Percentiles rank a stretch among this genome's conserved stretches.
Evolutionary conservation across 805 yeast genomes (phyloP).

Genomic region (Grigorovia yakushimaensis): DNA sequence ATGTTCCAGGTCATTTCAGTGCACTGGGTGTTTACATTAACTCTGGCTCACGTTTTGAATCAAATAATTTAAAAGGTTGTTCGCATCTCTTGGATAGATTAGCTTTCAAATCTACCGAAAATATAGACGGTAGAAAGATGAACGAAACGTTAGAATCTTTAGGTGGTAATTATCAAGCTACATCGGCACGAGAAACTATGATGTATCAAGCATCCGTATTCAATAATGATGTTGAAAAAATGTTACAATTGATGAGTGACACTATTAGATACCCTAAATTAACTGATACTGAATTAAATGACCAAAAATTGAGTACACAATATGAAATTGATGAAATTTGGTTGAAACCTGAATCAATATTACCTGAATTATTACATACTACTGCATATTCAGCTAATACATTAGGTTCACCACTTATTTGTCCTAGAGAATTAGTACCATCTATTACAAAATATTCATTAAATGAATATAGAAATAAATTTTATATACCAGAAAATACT

Average conservation of each 20-base stretch:
- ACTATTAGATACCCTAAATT: slow-evolving; percentile 67
- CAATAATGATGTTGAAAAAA: slow-evolving; percentile 69
- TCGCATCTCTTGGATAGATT: slow-evolving; percentile 79
- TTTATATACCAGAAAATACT: slow-evolving; percentile 69
- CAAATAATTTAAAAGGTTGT: slow-evolving; percentile 50
- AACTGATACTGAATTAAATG: slow-evolving; percentile 59
- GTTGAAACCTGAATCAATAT: slow-evolving; percentile 70
- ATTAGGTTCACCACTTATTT: slow-evolving; percentile 76
- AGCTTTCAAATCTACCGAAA: slow-evolving; percentile 66
- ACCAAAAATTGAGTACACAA: slow-evolving; percentile 60
- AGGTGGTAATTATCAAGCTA: slow-evolving; percentile 92
- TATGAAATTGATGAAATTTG: slow-evolving; percentile 79
- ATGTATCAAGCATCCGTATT: slow-evolving; percentile 93
- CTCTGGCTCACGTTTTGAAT: slow-evolving; percentile 84
- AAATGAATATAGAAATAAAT: slow-evolving; percentile 48
- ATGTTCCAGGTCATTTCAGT: slow-evolving; percentile 81
- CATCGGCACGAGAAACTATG: slow-evolving; percentile 83
- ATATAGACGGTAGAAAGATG: slow-evolving; percentile 56
- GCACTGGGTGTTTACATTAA: slow-evolving; percentile 83
- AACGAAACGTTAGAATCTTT: slow-evolving; percentile 61
- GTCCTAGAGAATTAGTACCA: slow-evolving; percentile 62
- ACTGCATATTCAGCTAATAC: slow-evolving; percentile 68
- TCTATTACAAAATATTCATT: slow-evolving; percentile 44
- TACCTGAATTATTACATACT: slow-evolving; percentile 85
- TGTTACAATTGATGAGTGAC: slow-evolving; percentile 68